Base-by-base conservation (phyloP, 23 red algal genomes). In the Gracilaria domingensis region DNA sequence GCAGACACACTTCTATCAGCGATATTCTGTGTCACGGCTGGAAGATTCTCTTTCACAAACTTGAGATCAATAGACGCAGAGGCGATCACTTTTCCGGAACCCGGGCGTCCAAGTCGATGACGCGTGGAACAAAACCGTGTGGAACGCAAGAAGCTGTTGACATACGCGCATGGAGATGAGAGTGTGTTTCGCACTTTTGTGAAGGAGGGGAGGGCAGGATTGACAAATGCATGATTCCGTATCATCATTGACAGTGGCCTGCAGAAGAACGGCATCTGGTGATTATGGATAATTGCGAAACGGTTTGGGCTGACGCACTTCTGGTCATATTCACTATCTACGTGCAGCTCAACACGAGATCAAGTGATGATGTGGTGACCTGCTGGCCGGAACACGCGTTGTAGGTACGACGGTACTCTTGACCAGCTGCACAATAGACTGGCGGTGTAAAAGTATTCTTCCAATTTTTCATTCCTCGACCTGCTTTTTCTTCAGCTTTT, bases 1-100 rank as follows among this genome's bases (percentile, higher is more conserved):
- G 79, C 93, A 11, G 54, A 40, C 80, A 99, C 93, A 17, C 72
- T 76, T 48, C 97, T 90, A 9, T 85, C 60, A 30, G 28, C 18
- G 35, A 94, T 88, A 79, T 99, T 99, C 57, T 82, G 84, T 83
- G 75, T 59, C 8, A 95, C 89, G 6, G 83, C 77, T 4, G 47
- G 90, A 18, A 96, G 75, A 60, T 94, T 94, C 17, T 88, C 82
- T 12, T 82, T 79, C 11, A 94, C 65, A 73, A 82, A 94, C 65
- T 87, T 86, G 60, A 94, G 82, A 65, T 94, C 83, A 30, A 94
- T 75, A 12, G 83, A 67, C 3, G 83, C 82, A 71, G 76, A 78
- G 23, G 82, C 23, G 38, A 88, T 48, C 8, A 81, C 71, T 53
- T 67, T 70, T 14, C 92, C 83, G 35, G 56, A 66, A 42, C 90